Conservation (phyloP, 805 yeast genomes). For the Ogataea neopini region DNA sequence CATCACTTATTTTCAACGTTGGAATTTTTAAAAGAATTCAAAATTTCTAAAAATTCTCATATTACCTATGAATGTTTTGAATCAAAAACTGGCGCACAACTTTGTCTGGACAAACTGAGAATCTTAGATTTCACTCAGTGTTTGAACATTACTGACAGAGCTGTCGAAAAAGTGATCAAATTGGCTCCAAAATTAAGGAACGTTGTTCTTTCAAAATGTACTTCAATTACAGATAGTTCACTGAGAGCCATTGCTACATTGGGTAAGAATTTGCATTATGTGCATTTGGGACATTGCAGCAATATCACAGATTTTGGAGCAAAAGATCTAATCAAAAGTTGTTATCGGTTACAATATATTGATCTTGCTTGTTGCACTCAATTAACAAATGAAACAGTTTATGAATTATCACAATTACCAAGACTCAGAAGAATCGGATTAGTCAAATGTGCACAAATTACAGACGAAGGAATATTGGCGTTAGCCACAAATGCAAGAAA, state of each 20-base stretch:
- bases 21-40: conserved; percentile 78
- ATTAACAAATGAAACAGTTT: conserved; percentile 78
- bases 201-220: conserved; percentile 86
- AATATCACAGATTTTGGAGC: conserved; percentile 91
- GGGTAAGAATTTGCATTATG: conserved; percentile 79
- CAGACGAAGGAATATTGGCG: conserved; percentile 77
- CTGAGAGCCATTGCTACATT: conserved; percentile 68
- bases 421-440: conserved; percentile 87
- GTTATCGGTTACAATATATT: conserved; percentile 85
- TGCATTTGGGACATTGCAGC: conserved; percentile 93
- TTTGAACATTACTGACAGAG: conserved; percentile 72
- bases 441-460: conserved; percentile 85
- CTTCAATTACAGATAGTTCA: conserved; percentile 80
- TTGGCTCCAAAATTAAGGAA: conserved; percentile 86
- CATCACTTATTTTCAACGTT: conserved; percentile 57
- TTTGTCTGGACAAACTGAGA: conserved; percentile 64
- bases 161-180: conserved; percentile 68
- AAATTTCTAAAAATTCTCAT: conserved; percentile 71
- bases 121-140: conserved; percentile 86
- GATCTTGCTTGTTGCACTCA: conserved; percentile 95
- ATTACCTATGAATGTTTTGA: conserved; percentile 67
- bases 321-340: conserved; percentile 65
- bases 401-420: conserved; percentile 74
- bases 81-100: conserved; percentile 29
- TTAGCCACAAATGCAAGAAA: conserved; percentile 58